Evolutionary conservation across 1,139 yeast species (phyloP).

Genomic region (Hemisphaericaspora lyxosophila): DNA sequence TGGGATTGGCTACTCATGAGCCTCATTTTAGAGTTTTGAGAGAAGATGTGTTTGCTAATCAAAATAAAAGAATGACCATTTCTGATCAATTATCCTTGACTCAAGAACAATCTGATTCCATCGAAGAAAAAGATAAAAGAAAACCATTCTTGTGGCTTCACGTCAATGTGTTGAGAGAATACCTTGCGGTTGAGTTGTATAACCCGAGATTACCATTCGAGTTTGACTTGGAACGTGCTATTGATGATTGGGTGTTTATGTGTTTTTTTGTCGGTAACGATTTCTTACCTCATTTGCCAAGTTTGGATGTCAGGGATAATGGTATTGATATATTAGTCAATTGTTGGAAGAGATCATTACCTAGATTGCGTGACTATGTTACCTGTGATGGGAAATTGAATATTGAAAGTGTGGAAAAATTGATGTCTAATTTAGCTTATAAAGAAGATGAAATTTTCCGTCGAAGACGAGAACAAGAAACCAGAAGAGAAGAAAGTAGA

Average conservation of each 20-base stretch:
- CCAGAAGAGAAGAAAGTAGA: constrained; percentile 60
- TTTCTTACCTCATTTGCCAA: constrained; percentile 94
- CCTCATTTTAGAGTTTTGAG: constrained; percentile 93
- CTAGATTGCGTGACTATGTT: constrained; percentile 69
- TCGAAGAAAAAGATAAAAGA: constrained; percentile 58
- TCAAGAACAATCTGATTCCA: constrained; percentile 54
- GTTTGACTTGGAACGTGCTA: constrained; percentile 89
- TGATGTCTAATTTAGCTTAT: constrained; percentile 63
- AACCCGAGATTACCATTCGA: constrained; percentile 70
- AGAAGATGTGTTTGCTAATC: constrained; percentile 90
- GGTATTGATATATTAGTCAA: constrained; percentile 80
- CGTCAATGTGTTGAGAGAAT: constrained; percentile 83
- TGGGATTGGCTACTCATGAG: constrained; percentile 94
- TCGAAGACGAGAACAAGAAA: constrained; percentile 65
- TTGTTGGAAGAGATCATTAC: constrained; percentile 78
- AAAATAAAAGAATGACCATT: constrained; percentile 45
- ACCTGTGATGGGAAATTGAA: constrained; percentile 88
- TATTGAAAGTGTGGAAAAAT: constrained; percentile 69
- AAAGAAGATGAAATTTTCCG: constrained; percentile 83
- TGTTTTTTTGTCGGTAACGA: constrained; percentile 99
- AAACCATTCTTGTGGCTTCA: constrained; percentile 96
- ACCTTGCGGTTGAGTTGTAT: constrained; percentile 76
- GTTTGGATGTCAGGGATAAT: constrained; percentile 91
- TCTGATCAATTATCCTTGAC: constrained; percentile 59
- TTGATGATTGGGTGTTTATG: constrained; percentile 99